Conservation (phyloP, 1,139 yeast genomes). For the Candida sanyaensis region DNA sequence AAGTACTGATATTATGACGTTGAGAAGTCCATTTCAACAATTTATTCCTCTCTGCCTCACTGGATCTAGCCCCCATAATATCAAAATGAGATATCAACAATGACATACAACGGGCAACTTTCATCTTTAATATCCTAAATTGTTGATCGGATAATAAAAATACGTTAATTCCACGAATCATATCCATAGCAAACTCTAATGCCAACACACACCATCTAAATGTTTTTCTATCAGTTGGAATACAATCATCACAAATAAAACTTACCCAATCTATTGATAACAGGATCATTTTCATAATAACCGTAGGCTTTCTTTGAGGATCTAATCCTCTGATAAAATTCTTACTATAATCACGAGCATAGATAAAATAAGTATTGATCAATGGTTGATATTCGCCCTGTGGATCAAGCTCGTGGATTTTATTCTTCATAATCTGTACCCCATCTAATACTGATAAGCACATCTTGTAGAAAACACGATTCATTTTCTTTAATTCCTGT, state of each 20-base stretch:
- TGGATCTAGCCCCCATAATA: slow-evolving; percentile 96
- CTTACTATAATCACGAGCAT: slow-evolving; percentile 83
- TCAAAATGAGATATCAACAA: slow-evolving; percentile 92
- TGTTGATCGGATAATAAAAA: slow-evolving; percentile 78
- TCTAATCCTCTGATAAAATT: slow-evolving; percentile 69
- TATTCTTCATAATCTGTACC: slow-evolving; percentile 54
- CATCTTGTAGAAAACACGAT: slow-evolving; percentile 69
- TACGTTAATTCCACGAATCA: slow-evolving; percentile 89
- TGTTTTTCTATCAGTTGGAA: slow-evolving; percentile 86
- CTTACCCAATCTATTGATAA: slow-evolving; percentile 89
- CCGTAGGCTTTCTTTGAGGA: slow-evolving; percentile 62
- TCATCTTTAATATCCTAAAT: slow-evolving; percentile 68
- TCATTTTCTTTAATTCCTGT: slow-evolving; percentile 66
- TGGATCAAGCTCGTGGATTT: slow-evolving; percentile 37
- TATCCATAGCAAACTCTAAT: slow-evolving; percentile 92
- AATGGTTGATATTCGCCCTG: slow-evolving; percentile 73
- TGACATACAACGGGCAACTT: slow-evolving; percentile 95
- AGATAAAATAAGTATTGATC: slow-evolving; percentile 73
- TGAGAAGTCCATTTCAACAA: slow-evolving; percentile 52
- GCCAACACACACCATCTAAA: slow-evolving; percentile 97
- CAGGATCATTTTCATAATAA: slow-evolving; percentile 73
- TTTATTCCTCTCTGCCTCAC: slow-evolving; percentile 69
- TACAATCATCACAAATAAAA: slow-evolving; percentile 91
- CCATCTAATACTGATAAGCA: slow-evolving; percentile 69
- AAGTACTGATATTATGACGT: slow-evolving; percentile 48